Percentiles rank a stretch among this genome's conserved stretches.
phyloP scores from a whole-genome alignment of 2,329 filamentous ascomycete species.

The Fusarium continuum region DNA sequence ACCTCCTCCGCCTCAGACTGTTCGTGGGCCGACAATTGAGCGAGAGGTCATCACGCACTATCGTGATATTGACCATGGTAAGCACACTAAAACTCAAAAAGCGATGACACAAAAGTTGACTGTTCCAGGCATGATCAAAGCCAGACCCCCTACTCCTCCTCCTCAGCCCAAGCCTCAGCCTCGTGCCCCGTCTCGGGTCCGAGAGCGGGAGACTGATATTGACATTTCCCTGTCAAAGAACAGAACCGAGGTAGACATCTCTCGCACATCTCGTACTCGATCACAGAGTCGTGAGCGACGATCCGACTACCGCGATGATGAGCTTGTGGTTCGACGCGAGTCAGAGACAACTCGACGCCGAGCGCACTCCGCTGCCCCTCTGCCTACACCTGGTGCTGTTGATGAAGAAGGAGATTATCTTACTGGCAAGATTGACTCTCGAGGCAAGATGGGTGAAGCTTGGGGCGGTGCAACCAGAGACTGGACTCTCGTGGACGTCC shows the following conservation, averaged over 20 bases:
- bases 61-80: constrained; percentile 86
- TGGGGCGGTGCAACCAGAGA: constrained; percentile 77
- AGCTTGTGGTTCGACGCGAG: constrained; percentile 70
- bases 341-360: constrained; percentile 59
- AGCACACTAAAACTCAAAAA: constrained; percentile 39
- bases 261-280: constrained; percentile 50
- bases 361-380: constrained; percentile 61
- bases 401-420: constrained; percentile 73
- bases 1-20: constrained; percentile 69
- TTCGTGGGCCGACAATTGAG: constrained; percentile 82
- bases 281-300: constrained; percentile 53
- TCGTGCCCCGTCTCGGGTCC: constrained; percentile 53
- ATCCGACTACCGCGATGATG: constrained; percentile 65
- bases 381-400: constrained; percentile 45
- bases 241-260: constrained; percentile 67
- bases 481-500: constrained; percentile 86
- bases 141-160: constrained; percentile 56
- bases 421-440: constrained; percentile 62
- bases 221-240: constrained; percentile 66
- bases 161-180: constrained; percentile 57
- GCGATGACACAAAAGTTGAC: constrained; percentile 20
- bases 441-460: constrained; percentile 76
- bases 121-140: constrained; percentile 55
- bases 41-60: constrained; percentile 92
- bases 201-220: constrained; percentile 67